Evolutionary conservation across 352 stramenopile genomes (phyloP), one percentile per base, ranked within the genome.

Genomic region (Phytophthora agathidicida): DNA sequence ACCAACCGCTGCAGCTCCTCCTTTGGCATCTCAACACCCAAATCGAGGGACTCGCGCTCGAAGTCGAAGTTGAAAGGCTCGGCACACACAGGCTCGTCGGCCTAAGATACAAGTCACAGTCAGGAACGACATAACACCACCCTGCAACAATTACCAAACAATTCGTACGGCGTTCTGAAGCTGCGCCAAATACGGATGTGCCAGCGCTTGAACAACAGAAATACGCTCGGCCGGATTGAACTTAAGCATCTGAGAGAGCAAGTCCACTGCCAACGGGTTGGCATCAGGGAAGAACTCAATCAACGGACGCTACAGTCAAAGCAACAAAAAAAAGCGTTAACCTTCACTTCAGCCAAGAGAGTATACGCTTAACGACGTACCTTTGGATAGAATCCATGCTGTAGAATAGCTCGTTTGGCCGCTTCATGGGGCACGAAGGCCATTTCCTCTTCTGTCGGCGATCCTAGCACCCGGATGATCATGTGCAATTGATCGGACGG

Each of bases 351-450:
- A n/a, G n/a, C n/a, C n/a, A n/a, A n/a, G n/a, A n/a, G n/a, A n/a
- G n/a, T n/a, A n/a, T n/a, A n/a, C n/a, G n/a, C n/a, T n/a, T n/a
- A n/a, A n/a, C n/a, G 3, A 52, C 46, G 8, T 55, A 93, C 83
- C 77, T 93, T 93, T 24, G 84, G 82, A 50, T 92, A 94, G 38
- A 86, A 94, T 10, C 84, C 84, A 47, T 94, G 82, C 66, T 94
- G 84, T 28, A 89, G 56, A 46, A 94, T 91, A 16, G 85, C 85
- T 53, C 88, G 89, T 61, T 87, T 91, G 23, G 85, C 85, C 8
- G 85, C 85, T 72, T 94, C 91, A 43, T 97, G 98, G 19, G 96
- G 98, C 11, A 99, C 96, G 68, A 99, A 99, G 47, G 89, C 89
- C 68, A 99, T 93, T 51, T 99, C 97, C 53, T 94, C 75, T 48